A percentile compares a stretch with the other conserved stretches of the same genome.
Evolutionary conservation across 306 rosid genomes (phyloP).

Genomic region (Carpinus fangiana): DNA sequence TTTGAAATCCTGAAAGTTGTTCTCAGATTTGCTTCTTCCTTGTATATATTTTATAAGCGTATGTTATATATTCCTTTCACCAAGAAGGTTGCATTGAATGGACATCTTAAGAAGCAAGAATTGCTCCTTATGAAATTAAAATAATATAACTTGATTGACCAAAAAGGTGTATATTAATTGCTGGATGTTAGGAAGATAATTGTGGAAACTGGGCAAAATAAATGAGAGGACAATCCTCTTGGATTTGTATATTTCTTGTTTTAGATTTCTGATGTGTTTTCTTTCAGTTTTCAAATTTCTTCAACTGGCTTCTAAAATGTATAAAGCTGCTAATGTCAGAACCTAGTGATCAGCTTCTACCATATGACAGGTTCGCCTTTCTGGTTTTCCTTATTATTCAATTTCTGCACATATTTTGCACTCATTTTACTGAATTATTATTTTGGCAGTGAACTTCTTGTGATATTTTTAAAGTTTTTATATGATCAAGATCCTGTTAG

Average conservation of each 20-base stretch:
- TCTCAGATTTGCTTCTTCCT: neutral
- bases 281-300: conserved; percentile 85
- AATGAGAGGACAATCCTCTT: neutral
- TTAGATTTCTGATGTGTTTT: conserved; percentile 28
- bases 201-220: neutral
- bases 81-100: neutral
- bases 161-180: neutral
- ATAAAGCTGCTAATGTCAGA: conserved; percentile 86
- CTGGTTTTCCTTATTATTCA: conserved; percentile 24
- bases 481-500: conserved; percentile 91
- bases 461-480: conserved; percentile 82
- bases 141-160: neutral
- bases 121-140: neutral
- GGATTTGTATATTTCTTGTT: neutral
- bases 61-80: neutral
- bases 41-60: neutral
- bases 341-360: conserved; percentile 93
- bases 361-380: conserved; percentile 69
- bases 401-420: conserved; percentile 24
- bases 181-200: neutral
- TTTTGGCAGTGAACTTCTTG: conserved; percentile 87
- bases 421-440: conserved; percentile 22
- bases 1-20: neutral
- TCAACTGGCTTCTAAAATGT: conserved; percentile 95
- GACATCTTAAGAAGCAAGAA: conserved; percentile 4